Evolutionary conservation across 2,329 filamentous ascomycete species (phyloP), one percentile per base, ranked within the genome.

Genomic region (Penicillium vulpinum): DNA sequence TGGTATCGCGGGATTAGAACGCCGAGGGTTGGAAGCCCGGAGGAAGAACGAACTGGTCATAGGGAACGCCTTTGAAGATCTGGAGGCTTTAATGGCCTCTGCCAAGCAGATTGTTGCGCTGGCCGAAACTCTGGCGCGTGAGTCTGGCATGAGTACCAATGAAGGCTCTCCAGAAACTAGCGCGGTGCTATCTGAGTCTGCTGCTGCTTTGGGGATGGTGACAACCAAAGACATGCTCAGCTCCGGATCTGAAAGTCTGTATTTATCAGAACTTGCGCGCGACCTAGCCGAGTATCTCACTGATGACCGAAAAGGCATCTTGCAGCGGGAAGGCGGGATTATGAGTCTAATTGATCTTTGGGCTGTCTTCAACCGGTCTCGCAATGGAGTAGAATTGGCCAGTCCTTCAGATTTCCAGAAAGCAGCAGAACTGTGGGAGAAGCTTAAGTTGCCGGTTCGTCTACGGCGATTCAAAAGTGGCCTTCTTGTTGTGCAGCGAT

Each of bases 31-130:
- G 6, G 90, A 92, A 65, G 85, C 92, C 69, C 88, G 91, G 56
- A 93, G 91, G 77, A 96, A 96, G 73, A 97, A 97, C 66, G 92
- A 97, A 73, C 77, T 91, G 10, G 88, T 97, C 48, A 96, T 99
- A 62, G 93, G 93, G 26, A 92, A 85, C 62, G 92, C 94, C 0
- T 99, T 99, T 68, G 93, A 97, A 71, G 94, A 99, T 69, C 83
- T 99, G 0, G 93, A 97, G 71, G 92, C 94, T 4, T 81, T 99
- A 36, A 99, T 97, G 93, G 91, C 92, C 3, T 97, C 93, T 4
- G 94, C 94, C 5, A 97, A 97, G 71, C 91, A 99, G 71, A 91
- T 99, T 47, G 88, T 97, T 49, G 91, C 92, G 5, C 86, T 99
- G 40, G 94, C 94, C 0, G 93, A 97, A 74, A 87, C 87, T 16